phyloP scores from a whole-genome alignment of 2,329 filamentous ascomycete species.

The Hortaea werneckii region DNA sequence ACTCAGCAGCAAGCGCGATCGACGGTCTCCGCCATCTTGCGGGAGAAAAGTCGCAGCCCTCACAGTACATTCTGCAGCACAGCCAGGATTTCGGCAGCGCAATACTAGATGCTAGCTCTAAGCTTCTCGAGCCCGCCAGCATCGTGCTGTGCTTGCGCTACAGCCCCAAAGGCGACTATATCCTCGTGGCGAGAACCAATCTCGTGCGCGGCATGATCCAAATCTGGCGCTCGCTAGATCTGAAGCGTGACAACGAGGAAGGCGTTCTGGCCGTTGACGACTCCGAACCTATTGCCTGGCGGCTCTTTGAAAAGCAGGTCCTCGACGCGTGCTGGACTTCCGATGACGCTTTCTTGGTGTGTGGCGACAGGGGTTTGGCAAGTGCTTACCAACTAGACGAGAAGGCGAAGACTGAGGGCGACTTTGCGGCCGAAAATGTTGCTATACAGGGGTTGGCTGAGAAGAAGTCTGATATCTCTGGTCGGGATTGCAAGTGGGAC shows the following conservation, averaged over 20 bases:
- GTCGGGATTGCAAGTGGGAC: slow-evolving; percentile 11
- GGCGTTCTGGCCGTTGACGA: not conserved
- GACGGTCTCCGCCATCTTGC: slow-evolving; percentile 13
- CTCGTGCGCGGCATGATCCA: slow-evolving; percentile 22
- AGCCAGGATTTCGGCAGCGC: slow-evolving; percentile 12
- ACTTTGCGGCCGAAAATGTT: slow-evolving; percentile 3
- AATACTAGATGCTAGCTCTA: slow-evolving; percentile 11
- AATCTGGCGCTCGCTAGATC: slow-evolving; percentile 16
- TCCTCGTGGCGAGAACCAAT: slow-evolving; percentile 22
- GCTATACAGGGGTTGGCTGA: slow-evolving; percentile 6
- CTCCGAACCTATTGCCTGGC: slow-evolving; percentile 29
- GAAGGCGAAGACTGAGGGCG: not conserved
- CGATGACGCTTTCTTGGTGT: slow-evolving; percentile 34
- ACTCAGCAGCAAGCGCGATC: slow-evolving; percentile 21
- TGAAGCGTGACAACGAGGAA: slow-evolving; percentile 3
- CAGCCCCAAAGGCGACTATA: slow-evolving; percentile 19
- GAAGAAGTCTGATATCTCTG: not conserved
- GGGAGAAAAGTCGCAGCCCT: slow-evolving; percentile 7
- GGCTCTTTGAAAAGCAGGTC: slow-evolving; percentile 31
- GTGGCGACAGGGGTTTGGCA: slow-evolving; percentile 26
- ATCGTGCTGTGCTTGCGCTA: slow-evolving; percentile 21
- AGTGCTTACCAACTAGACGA: slow-evolving; percentile 4
- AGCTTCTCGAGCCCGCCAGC: slow-evolving; percentile 17
- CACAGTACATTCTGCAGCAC: slow-evolving; percentile 19
- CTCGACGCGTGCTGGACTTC: slow-evolving; percentile 36